Conservation (phyloP, 2,329 filamentous ascomycete genomes). For the Cladosporium sp. region DNA sequence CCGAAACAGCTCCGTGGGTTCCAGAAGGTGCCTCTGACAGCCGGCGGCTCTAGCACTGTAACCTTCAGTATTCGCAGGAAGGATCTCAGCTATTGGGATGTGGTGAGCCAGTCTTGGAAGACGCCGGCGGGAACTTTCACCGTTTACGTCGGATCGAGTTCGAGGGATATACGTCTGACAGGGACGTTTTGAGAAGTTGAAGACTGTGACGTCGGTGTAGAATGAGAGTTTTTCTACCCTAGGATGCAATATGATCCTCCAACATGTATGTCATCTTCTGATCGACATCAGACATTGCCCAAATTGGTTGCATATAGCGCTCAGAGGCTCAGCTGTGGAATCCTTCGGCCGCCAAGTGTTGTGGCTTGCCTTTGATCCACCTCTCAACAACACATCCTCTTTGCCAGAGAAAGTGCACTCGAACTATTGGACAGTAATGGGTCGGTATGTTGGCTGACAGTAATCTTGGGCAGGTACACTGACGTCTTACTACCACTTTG, state of each 20-base stretch:
- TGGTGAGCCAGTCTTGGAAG: constrained; percentile 33
- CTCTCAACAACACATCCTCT: background rate
- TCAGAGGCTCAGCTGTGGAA: background rate
- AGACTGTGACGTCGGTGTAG: background rate
- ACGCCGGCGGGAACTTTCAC: constrained; percentile 30
- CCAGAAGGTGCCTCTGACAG: constrained; percentile 28
- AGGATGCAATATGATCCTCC: background rate
- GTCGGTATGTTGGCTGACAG: no score
- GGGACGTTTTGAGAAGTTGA: constrained; percentile 7
- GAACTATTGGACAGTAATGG: no score
- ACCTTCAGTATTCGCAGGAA: constrained; percentile 29
- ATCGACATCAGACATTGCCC: background rate
- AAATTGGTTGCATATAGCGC: background rate
- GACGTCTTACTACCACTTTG: no score
- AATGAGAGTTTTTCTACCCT: background rate
- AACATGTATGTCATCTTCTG: background rate
- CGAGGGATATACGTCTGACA: constrained; percentile 14
- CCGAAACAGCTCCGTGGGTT: constrained; percentile 26
- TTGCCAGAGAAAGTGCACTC: no score
- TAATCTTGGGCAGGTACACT: no score
- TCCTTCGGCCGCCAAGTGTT: background rate
- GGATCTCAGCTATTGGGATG: constrained; percentile 35
- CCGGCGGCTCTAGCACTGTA: constrained; percentile 18
- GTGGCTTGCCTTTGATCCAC: background rate
- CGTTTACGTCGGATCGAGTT: constrained; percentile 24